These are phyloP conservation scores for Terana coerulea DNA, from an alignment of 768 basidiomycete genomes.

Conservation along the genomic window DNA sequence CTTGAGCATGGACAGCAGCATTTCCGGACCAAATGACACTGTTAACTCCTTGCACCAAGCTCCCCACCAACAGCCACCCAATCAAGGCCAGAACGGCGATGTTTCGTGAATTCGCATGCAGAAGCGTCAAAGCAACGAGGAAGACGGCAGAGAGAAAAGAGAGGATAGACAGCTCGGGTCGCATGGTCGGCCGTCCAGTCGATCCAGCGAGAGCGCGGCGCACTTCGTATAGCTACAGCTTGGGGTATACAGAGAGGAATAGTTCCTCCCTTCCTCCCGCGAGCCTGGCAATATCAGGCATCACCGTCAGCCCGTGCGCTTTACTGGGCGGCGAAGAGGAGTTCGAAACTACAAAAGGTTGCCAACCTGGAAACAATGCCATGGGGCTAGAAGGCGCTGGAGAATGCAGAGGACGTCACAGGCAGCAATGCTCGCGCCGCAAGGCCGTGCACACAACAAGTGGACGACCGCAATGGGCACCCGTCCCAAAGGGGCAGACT, in stretches of 20 bases:
- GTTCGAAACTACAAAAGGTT: constrained; percentile 11
- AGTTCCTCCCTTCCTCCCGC: background rate
- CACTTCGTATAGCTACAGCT: constrained; percentile 6
- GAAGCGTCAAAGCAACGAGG: constrained; percentile 23
- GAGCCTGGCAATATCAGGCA: constrained; percentile 5
- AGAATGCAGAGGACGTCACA: constrained; percentile 14
- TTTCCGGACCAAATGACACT: constrained; percentile 31
- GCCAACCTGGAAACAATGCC: constrained; percentile 12
- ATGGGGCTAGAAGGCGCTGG: constrained; percentile 6
- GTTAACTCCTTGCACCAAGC: constrained; percentile 34
- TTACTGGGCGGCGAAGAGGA: constrained; percentile 1
- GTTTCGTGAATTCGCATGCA: constrained; percentile 26
- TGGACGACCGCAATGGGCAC: constrained; percentile 6
- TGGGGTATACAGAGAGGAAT: constrained; percentile 12
- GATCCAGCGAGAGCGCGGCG: constrained; percentile 16
- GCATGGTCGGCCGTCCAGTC: constrained; percentile 19
- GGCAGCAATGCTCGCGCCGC: constrained; percentile 4
- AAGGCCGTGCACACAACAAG: constrained; percentile 1
- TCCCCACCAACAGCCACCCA: constrained; percentile 30
- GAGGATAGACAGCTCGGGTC: constrained; percentile 24
- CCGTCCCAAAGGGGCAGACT: constrained; percentile 8
- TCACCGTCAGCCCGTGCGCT: background rate
- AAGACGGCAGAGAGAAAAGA: constrained; percentile 25
- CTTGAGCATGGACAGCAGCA: constrained; percentile 17
- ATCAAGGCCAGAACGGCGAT: constrained; percentile 27